A percentile compares a stretch with the other conserved stretches of the same genome.
These are phyloP conservation scores for Funneliformis geosporum DNA, from an alignment of 192 early-diverging fungal genomes.

Conservation along the genomic window DNA sequence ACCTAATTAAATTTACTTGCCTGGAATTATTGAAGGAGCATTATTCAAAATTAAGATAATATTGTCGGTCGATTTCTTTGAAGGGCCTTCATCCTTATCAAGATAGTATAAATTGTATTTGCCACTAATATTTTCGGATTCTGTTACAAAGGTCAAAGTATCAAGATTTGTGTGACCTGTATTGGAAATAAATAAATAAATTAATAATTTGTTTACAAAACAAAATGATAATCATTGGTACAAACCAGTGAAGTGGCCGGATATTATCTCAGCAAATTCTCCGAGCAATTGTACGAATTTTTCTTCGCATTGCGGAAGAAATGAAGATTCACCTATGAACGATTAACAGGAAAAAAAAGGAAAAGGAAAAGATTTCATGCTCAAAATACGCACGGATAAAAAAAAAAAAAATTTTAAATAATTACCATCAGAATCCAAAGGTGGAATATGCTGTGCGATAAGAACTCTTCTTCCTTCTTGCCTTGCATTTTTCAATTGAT, in stretches of 20 bases:
- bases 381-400: neutral
- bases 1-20: slow-evolving; percentile 19
- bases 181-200: neutral
- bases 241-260: slow-evolving; percentile 46
- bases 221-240: neutral
- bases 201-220: neutral
- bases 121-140: neutral
- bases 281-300: slow-evolving; percentile 40
- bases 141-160: slow-evolving; percentile 32
- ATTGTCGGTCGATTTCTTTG: neutral
- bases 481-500: slow-evolving; percentile 31
- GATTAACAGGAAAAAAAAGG: too few relatives aligned
- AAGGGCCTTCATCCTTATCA: slow-evolving; percentile 10
- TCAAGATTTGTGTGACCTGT: slow-evolving; percentile 13
- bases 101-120: slow-evolving; percentile 29
- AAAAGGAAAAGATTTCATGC: neutral
- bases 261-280: slow-evolving; percentile 37
- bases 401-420: slow-evolving; percentile 21
- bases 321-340: slow-evolving; percentile 35
- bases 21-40: slow-evolving; percentile 41
- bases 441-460: slow-evolving; percentile 44
- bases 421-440: slow-evolving; percentile 30
- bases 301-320: slow-evolving; percentile 33
- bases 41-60: slow-evolving; percentile 33
- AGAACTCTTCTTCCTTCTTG: slow-evolving; percentile 26